A percentile compares a stretch with the other conserved stretches of the same genome.
phyloP scores from a whole-genome alignment of 208 protist genomes.

The Entamoeba histolytica region DNA sequence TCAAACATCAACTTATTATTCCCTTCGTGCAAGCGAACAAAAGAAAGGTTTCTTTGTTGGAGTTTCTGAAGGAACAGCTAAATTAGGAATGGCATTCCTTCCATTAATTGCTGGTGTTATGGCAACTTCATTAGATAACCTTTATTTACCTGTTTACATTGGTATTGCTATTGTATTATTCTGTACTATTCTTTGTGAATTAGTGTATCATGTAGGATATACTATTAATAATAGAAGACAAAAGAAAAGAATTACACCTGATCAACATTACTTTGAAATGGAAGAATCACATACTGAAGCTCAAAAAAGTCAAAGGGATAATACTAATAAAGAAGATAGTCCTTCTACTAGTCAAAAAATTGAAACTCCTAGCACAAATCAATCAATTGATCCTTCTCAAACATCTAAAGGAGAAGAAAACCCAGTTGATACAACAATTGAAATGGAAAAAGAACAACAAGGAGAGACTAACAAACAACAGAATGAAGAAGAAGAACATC shows the following conservation, averaged over 20 bases:
- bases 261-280: not conserved
- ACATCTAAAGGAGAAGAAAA: too few relatives aligned
- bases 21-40: not conserved
- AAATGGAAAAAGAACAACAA: too few relatives aligned
- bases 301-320: too few relatives aligned
- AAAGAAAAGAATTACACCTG: not conserved
- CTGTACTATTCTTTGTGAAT: not conserved
- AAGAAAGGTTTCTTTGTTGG: not conserved
- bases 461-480: too few relatives aligned
- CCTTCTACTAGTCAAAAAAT: too few relatives aligned
- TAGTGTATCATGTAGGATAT: not conserved
- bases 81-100: not conserved
- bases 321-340: too few relatives aligned
- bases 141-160: not conserved
- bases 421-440: too few relatives aligned
- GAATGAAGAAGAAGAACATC: too few relatives aligned
- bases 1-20: not conserved
- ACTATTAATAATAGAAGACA: not conserved
- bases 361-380: too few relatives aligned
- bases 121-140: not conserved
- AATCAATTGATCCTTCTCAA: too few relatives aligned
- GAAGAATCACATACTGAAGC: too few relatives aligned
- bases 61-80: not conserved
- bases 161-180: not conserved
- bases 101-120: not conserved